Base-by-base conservation (phyloP, 129 eudicot genomes). In the Gnaphalium uliginosum region DNA sequence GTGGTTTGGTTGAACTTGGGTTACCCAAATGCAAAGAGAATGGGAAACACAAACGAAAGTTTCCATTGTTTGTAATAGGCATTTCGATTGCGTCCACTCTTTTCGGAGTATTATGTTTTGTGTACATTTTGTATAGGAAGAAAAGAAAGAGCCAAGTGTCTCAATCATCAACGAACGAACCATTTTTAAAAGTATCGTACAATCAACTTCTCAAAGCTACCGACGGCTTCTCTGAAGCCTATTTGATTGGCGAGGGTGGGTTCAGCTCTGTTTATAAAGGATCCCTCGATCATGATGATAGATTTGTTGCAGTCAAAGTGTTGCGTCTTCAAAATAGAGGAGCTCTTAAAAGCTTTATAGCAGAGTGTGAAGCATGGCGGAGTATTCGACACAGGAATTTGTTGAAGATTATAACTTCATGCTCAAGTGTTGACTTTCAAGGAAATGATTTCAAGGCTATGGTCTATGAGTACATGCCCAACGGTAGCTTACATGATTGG, bases 171-270 rank as follows among this genome's bases (percentile, higher is more conserved):
- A 25, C 0, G 59, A 68, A 46, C 2, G 73, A 68, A 68, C 73
- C 1, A 19, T 46, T 79, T 25, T 48, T 66, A 30, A 54, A 56
- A 70, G 60, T 79, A 21, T 35, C 78, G 0, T 79, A 65, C 48
- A 56, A 56, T 21, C 60, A 71, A 35, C 79, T 79, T 24, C 48
- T 35, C 63, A 68, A 72, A 66, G 79, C 78, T 65, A 79, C 79
- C 0, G 62, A 76, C 33, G 83, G 83, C 1, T 79, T 79, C 30
- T 79, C 83, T 9, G 59, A 65, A 37, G 37, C 60, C 17, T 73
- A 79, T 54, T 72, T 79, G 13, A 79, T 79, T 19, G 83, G 83
- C 14, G 5, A 24, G 59, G 83, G 83, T 14, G 58, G 79, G 61
- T 79, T 54, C 6, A 27, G 39, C 22, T 62, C 41, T 26, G 68